These are phyloP conservation scores for Oryza meyeriana DNA, from an alignment of 176 grass and related monocot genomes.

Conservation along the genomic window DNA sequence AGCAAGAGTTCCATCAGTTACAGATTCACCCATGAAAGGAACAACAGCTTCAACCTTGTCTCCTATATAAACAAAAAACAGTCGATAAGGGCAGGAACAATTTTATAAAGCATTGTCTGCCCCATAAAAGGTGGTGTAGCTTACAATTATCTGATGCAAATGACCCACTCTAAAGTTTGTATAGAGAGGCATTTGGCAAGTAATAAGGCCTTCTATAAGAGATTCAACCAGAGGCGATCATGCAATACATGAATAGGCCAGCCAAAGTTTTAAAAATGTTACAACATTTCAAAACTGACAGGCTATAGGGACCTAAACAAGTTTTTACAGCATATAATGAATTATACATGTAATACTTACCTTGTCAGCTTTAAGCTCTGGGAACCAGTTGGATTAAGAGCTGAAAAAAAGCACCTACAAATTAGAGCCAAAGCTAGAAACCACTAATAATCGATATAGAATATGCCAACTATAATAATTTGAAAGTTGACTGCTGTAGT, in stretches of 20 bases:
- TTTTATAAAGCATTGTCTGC: not conserved
- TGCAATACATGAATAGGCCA: slow-evolving; percentile 5
- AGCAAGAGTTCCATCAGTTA: slow-evolving; percentile 96
- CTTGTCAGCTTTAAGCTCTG: slow-evolving; percentile 38
- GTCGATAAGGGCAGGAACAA: not conserved
- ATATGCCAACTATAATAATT: slow-evolving; percentile 38
- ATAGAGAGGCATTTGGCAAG: slow-evolving; percentile 59
- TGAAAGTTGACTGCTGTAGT: slow-evolving; percentile 73
- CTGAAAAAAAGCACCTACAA: not conserved
- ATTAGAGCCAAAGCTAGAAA: slow-evolving; percentile 2
- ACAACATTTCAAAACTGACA: not conserved
- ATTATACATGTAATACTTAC: not conserved
- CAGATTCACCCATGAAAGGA: slow-evolving; percentile 99
- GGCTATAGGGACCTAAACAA: not conserved
- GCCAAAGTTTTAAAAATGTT: too few species aligned
- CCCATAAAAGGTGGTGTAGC: not conserved
- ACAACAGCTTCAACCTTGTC: slow-evolving; percentile 82
- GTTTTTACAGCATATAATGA: not conserved
- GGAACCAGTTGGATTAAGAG: slow-evolving; percentile 39
- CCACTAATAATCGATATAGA: not conserved
- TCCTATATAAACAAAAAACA: slow-evolving; percentile 37
- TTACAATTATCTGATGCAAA: slow-evolving; percentile 92
- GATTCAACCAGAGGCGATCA: slow-evolving; percentile 6
- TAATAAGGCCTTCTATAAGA: slow-evolving; percentile 33
- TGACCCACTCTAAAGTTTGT: slow-evolving; percentile 72